phyloP scores from a whole-genome alignment of 1,139 yeast genomes.

The Blastobotrys aristatus region DNA sequence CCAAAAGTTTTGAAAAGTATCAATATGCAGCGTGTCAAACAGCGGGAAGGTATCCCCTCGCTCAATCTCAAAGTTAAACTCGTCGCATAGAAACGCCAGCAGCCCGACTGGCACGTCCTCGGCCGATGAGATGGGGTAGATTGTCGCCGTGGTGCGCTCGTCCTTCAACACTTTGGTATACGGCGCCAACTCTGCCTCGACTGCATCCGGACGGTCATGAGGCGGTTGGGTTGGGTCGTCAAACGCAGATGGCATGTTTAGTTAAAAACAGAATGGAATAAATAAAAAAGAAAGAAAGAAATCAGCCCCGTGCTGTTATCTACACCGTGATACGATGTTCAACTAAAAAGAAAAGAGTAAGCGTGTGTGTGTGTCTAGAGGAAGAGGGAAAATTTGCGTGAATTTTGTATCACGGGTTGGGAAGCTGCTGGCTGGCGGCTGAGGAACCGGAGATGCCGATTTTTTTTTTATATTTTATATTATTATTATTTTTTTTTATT shows the following conservation, averaged over 20 bases:
- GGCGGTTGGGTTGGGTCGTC: constrained; percentile 43
- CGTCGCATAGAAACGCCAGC: constrained; percentile 78
- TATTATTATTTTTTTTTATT: too few relatives aligned
- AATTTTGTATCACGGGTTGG: background rate
- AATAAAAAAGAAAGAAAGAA: background rate
- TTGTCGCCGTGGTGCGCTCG: constrained; percentile 87
- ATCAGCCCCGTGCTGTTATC: constrained; percentile 7
- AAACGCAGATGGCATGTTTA: constrained; percentile 36
- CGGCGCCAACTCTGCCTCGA: constrained; percentile 26
- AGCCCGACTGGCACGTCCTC: constrained; percentile 68
- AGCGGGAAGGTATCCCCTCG: constrained; percentile 85
- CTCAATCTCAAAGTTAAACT: constrained; percentile 87
- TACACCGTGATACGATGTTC: constrained; percentile 11
- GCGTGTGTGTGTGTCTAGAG: too few relatives aligned
- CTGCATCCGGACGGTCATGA: constrained; percentile 41
- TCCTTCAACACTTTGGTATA: constrained; percentile 72
- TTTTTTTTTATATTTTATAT: too few relatives aligned
- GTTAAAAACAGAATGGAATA: background rate
- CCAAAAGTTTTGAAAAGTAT: constrained; percentile 79
- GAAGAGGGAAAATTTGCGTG: background rate
- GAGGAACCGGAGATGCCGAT: too few relatives aligned
- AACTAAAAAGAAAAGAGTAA: background rate
- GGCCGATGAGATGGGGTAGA: constrained; percentile 72
- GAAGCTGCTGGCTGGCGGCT: too few relatives aligned
- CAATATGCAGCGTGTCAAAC: constrained; percentile 67